A percentile compares a stretch with the other conserved stretches of the same genome.
phyloP scores from a whole-genome alignment of 1,284 basidiomycete genomes.

The Sanghuangporus weigelae region DNA sequence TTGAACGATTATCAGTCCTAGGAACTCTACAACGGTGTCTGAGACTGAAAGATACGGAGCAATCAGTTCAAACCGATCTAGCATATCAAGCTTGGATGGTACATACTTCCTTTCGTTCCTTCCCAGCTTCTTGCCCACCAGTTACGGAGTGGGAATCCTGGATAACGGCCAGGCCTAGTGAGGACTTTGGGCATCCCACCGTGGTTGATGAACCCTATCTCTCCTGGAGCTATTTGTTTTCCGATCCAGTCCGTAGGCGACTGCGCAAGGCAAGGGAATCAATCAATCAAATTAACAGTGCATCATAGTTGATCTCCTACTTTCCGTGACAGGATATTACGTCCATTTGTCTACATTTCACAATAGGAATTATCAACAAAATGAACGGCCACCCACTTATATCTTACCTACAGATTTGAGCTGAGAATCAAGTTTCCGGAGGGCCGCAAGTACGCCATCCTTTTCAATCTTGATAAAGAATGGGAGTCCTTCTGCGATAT shows the following conservation, averaged over 20 bases:
- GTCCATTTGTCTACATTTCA: constrained; percentile 43
- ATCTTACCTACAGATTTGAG: constrained; percentile 10
- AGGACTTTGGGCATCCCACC: constrained; percentile 73
- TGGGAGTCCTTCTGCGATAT: constrained; percentile 23
- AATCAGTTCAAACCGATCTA: background rate
- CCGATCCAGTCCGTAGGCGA: constrained; percentile 63
- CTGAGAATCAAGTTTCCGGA: constrained; percentile 26
- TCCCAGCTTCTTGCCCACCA: constrained; percentile 74
- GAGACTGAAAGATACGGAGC: constrained; percentile 44
- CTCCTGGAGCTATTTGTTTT: constrained; percentile 59
- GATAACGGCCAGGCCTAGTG: constrained; percentile 67
- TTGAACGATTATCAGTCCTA: constrained; percentile 72
- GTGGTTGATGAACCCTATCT: constrained; percentile 66
- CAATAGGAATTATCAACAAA: background rate
- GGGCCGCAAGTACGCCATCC: constrained; percentile 27
- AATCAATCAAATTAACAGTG: background rate
- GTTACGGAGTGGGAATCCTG: constrained; percentile 66
- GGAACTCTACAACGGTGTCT: constrained; percentile 72
- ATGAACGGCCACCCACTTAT: background rate
- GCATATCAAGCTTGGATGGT: background rate
- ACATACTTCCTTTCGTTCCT: constrained; percentile 63
- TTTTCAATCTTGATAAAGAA: constrained; percentile 28
- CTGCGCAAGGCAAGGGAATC: constrained; percentile 25
- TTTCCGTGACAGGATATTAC: constrained; percentile 47
- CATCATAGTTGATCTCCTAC: constrained; percentile 19